These are phyloP conservation scores for Pichia sp. DNA, from an alignment of 1,139 yeast genomes.

Conservation along the genomic window DNA sequence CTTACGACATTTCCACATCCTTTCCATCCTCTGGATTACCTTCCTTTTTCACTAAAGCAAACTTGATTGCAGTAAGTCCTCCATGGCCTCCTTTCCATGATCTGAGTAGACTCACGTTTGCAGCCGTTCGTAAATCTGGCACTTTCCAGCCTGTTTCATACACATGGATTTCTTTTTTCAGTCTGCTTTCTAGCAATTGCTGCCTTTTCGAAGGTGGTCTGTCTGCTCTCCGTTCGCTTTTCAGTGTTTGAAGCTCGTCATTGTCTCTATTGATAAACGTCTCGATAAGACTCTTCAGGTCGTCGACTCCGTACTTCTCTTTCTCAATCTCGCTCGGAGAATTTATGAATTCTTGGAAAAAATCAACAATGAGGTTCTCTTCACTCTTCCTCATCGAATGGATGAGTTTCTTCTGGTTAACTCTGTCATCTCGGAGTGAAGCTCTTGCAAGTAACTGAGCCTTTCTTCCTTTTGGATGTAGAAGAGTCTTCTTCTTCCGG, in stretches of 20 bases:
- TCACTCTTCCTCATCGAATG: constrained; percentile 57
- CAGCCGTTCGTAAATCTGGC: constrained; percentile 65
- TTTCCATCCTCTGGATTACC: constrained; percentile 23
- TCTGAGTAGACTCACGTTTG: constrained; percentile 56
- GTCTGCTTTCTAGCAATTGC: constrained; percentile 57
- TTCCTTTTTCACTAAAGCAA: constrained; percentile 36
- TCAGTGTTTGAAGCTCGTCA: constrained; percentile 61
- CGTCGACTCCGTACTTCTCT: constrained; percentile 31
- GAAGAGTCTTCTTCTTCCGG: constrained; percentile 52
- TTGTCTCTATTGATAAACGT: constrained; percentile 66
- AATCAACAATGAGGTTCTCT: constrained; percentile 54
- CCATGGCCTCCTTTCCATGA: constrained; percentile 83
- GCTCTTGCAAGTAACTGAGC: constrained; percentile 82
- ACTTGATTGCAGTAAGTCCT: constrained; percentile 63
- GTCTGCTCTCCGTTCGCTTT: constrained; percentile 70
- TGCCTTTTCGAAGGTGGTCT: constrained; percentile 77
- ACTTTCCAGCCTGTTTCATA: constrained; percentile 67
- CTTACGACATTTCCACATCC: constrained; percentile 13
- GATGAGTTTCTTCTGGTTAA: constrained; percentile 52
- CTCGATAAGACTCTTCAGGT: constrained; percentile 57
- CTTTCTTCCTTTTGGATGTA: constrained; percentile 88
- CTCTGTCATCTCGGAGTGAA: constrained; percentile 72
- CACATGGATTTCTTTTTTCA: constrained; percentile 55
- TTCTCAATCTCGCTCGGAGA: constrained; percentile 34
- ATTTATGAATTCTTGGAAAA: constrained; percentile 58